Evolutionary conservation across 306 rosid species (phyloP).

Genomic region (Trichosanthes cucumerina): DNA sequence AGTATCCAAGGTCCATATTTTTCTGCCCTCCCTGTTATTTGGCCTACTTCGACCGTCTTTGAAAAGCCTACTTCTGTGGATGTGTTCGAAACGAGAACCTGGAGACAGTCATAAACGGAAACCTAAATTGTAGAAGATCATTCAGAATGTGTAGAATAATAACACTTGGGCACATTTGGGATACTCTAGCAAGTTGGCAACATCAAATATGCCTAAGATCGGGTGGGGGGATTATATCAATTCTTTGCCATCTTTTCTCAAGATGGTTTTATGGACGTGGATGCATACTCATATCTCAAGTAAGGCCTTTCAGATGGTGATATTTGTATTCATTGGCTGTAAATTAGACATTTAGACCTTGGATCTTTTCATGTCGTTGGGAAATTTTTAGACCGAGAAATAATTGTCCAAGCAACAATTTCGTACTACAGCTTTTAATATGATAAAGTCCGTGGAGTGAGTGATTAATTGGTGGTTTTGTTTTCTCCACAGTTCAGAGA

Average conservation of each 20-base stretch:
- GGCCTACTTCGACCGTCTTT: not conserved
- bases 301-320: not conserved
- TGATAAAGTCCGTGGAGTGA: not conserved
- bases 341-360: not conserved
- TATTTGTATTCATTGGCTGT: not conserved
- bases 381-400: not conserved
- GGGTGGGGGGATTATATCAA: not conserved
- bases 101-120: not conserved
- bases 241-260: not conserved
- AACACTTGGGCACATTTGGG: not conserved
- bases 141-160: not conserved
- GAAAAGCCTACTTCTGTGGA: not conserved
- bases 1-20: not conserved
- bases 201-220: not conserved
- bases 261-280: not conserved
- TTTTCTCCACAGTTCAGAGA: not conserved
- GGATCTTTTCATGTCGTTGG: not conserved
- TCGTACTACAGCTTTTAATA: not conserved
- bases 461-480: not conserved
- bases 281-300: not conserved
- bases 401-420: not conserved
- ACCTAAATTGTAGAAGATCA: not conserved
- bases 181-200: not conserved
- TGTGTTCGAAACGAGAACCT: not conserved
- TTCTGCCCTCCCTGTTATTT: not conserved